These are phyloP conservation scores for Microbotryum scabiosae DNA, from an alignment of 1,284 basidiomycete genomes.

Conservation along the genomic window DNA sequence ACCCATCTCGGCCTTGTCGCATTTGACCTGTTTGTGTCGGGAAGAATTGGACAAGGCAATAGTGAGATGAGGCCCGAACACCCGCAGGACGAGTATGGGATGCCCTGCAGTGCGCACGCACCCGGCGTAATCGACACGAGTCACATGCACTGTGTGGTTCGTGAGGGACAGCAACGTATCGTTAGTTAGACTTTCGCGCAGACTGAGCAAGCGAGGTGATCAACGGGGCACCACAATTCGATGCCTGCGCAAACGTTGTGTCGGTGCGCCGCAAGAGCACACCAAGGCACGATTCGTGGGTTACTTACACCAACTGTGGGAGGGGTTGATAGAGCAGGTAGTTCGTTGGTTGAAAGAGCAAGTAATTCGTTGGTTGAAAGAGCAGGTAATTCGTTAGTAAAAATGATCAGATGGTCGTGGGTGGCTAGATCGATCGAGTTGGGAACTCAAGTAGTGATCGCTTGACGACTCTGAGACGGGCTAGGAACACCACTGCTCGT, in stretches of 20 bases:
- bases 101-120: neutral
- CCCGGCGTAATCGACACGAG: constrained; percentile 1
- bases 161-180: neutral
- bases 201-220: no score
- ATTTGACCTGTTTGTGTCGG: constrained; percentile 13
- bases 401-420: no score
- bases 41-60: constrained; percentile 5
- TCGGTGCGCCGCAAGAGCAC: neutral
- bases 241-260: no score
- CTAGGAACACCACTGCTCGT: no score
- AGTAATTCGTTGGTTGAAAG: neutral
- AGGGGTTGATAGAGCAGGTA: neutral
- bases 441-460: no score
- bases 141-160: constrained; percentile 11
- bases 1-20: constrained; percentile 19
- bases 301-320: constrained; percentile 1
- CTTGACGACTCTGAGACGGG: no score
- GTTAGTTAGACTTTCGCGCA: neutral
- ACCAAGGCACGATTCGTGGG: no score
- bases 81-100: neutral
- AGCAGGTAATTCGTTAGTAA: no score
- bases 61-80: neutral
- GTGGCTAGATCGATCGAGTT: no score
- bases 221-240: no score
- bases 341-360: neutral